Evolutionary conservation across 257 asterid genomes (phyloP).

Genomic region (Eustoma russellianum): DNA sequence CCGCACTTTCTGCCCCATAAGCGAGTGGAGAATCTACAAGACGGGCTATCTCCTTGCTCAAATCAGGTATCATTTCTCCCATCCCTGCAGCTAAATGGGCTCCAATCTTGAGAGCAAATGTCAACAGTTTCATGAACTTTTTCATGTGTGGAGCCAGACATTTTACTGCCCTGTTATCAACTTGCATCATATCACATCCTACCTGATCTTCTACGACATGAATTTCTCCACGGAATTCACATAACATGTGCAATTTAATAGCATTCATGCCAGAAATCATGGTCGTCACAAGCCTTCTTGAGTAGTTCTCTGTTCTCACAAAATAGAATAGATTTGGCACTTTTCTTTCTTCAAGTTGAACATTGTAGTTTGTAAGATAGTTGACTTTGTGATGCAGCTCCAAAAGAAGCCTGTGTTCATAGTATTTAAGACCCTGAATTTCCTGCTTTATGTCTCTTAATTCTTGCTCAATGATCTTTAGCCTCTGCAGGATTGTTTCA

Average conservation of each 20-base stretch:
- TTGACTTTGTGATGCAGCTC: conserved; percentile 64
- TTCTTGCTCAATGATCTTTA: conserved; percentile 81
- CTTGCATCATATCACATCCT: conserved; percentile 78
- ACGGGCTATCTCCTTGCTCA: conserved; percentile 69
- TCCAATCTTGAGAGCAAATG: conserved; percentile 85
- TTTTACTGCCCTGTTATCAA: conserved; percentile 59
- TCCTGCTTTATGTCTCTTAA: conserved; percentile 77
- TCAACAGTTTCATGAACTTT: conserved; percentile 63
- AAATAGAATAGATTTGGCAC: conserved; percentile 76
- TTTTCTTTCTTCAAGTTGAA: conserved; percentile 67
- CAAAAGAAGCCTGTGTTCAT: conserved; percentile 62
- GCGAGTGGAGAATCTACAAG: conserved; percentile 47
- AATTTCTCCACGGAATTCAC: conserved; percentile 69
- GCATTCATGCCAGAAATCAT: conserved; percentile 71
- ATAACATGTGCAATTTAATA: conserved; percentile 64
- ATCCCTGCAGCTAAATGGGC: conserved; percentile 89
- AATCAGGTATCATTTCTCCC: conserved; percentile 91
- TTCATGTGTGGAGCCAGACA: conserved; percentile 64
- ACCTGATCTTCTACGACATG: conserved; percentile 79
- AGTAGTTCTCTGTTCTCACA: conserved; percentile 60
- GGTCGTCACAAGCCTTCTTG: conserved; percentile 67
- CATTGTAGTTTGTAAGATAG: conserved; percentile 63
- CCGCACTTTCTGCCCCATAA: conserved; percentile 65
- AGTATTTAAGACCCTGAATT: conserved; percentile 76
- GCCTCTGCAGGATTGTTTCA: conserved; percentile 61